A percentile compares a stretch with the other conserved stretches of the same genome.
phyloP scores from a whole-genome alignment of 768 basidiomycete genomes.

The Mycena kentingensis region DNA sequence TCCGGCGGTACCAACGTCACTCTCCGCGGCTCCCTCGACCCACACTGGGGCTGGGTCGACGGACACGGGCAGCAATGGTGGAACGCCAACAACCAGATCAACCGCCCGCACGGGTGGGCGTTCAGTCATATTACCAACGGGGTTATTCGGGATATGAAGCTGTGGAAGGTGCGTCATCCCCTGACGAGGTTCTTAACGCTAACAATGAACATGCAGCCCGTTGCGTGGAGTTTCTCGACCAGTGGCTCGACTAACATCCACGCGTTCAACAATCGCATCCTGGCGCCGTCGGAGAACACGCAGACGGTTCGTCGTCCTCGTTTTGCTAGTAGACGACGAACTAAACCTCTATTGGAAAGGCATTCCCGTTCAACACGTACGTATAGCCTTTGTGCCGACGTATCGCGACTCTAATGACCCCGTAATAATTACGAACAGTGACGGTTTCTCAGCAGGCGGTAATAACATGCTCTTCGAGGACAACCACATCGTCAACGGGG shows the following conservation, averaged over 20 bases:
- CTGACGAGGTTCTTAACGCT: conserved; percentile 5
- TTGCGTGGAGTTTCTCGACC: conserved; percentile 41
- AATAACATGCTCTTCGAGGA: conserved; percentile 37
- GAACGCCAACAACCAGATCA: conserved; percentile 37
- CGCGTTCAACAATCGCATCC: conserved; percentile 37
- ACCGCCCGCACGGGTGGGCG: conserved; percentile 37
- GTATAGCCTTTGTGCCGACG: conserved; percentile 1
- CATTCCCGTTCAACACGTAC: conserved; percentile 30
- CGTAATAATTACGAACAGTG: no score
- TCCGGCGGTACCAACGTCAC: conserved; percentile 40
- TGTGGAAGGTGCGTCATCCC: conserved; percentile 21
- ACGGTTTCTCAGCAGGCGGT: conserved; percentile 27
- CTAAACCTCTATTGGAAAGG: no score
- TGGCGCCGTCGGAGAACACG: conserved; percentile 36
- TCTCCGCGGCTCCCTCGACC: conserved; percentile 38
- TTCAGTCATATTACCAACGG: conserved; percentile 37
- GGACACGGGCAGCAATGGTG: conserved; percentile 43
- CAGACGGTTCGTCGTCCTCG: no score
- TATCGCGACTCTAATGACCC: not conserved
- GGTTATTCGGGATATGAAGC: conserved; percentile 38
- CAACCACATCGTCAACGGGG: conserved; percentile 41
- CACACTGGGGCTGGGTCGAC: conserved; percentile 43
- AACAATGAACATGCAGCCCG: conserved; percentile 24
- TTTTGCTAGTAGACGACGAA: no score
- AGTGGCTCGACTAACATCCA: conserved; percentile 35